phyloP scores from a whole-genome alignment of 1,284 basidiomycete genomes.

The Cutaneotrichosporon sp. region DNA sequence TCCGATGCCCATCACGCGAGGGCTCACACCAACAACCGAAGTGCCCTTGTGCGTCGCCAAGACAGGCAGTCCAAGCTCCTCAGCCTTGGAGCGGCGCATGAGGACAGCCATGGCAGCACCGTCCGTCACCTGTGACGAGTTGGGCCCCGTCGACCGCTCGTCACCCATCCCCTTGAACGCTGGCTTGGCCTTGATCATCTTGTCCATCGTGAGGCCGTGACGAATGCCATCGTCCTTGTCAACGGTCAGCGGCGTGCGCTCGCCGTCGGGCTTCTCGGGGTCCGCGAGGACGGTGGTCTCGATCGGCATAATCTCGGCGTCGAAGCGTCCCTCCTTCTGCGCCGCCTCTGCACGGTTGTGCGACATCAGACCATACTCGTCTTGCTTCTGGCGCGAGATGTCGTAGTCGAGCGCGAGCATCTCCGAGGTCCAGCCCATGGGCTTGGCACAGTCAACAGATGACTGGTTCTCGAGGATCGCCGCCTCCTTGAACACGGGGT shows the following conservation, averaged over 20 bases:
- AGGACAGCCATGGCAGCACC: constrained; percentile 80
- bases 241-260: constrained; percentile 59
- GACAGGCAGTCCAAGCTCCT: constrained; percentile 70
- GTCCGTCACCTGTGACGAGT: constrained; percentile 83
- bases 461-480: constrained; percentile 62
- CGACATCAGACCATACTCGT: constrained; percentile 75
- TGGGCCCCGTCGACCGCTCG: constrained; percentile 67
- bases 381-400: constrained; percentile 72
- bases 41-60: constrained; percentile 77
- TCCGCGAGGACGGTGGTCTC: constrained; percentile 54
- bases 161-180: constrained; percentile 89
- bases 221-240: constrained; percentile 80
- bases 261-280: constrained; percentile 33
- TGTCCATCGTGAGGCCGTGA: constrained; percentile 69
- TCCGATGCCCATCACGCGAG: constrained; percentile 80
- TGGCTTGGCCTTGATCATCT: constrained; percentile 65
- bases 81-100: constrained; percentile 82
- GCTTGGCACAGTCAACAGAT: constrained; percentile 74
- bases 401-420: constrained; percentile 75
- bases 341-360: constrained; percentile 71
- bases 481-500: constrained; percentile 69
- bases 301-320: constrained; percentile 77
- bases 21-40: constrained; percentile 67
- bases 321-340: constrained; percentile 65
- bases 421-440: constrained; percentile 92